phyloP scores from a whole-genome alignment of 2,329 filamentous ascomycete species.

The Fusarium euwallaceae region DNA sequence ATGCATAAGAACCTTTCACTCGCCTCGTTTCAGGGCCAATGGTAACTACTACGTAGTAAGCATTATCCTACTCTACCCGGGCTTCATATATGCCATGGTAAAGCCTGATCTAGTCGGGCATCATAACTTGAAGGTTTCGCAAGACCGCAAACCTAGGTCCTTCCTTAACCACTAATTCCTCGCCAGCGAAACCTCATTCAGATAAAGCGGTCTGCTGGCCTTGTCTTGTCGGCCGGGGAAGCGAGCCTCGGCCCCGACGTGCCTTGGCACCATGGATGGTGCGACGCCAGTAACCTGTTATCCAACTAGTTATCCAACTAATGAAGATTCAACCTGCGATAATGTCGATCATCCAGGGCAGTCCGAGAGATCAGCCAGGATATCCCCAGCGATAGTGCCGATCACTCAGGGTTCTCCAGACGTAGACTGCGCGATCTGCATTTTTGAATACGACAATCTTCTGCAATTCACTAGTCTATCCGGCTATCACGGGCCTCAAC shows the following conservation, averaged over 20 bases:
- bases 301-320: not conserved
- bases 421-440: conserved; percentile 23
- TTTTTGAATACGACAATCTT: not conserved
- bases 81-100: not conserved
- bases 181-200: not conserved
- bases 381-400: not conserved
- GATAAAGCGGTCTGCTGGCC: not conserved
- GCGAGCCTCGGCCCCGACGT: not conserved
- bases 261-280: not conserved
- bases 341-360: not conserved
- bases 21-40: not conserved
- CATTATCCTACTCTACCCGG: not conserved
- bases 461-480: not conserved
- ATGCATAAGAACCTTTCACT: not conserved
- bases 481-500: not conserved
- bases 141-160: not conserved
- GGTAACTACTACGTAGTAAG: not conserved
- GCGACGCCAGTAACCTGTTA: not conserved
- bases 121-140: not conserved
- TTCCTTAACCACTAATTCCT: not conserved
- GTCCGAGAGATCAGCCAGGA: not conserved
- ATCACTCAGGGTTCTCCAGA: conserved; percentile 20
- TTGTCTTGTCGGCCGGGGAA: not conserved
- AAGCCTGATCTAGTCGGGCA: not conserved
- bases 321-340: not conserved